Evolutionary conservation across 495 filamentous ascomycete species (phyloP), one percentile per base, ranked within the genome.

Genomic region (Penicillium soppii): DNA sequence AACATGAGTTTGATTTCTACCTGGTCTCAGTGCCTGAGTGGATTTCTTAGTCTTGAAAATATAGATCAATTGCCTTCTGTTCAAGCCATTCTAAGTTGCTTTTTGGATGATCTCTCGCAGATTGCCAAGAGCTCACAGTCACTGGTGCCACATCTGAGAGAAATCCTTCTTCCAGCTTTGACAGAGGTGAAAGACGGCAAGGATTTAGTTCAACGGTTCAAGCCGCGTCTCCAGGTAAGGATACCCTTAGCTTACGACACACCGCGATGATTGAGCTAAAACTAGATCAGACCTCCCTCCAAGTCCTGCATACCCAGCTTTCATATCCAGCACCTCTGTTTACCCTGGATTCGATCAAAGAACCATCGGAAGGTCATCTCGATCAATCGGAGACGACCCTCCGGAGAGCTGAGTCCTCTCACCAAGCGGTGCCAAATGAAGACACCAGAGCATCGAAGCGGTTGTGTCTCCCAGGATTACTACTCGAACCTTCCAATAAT

Each of bases 21-120:
- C 6, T 63, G 69, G 51, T 46, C 63, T 37, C 67, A 69, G 57
- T 62, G 57, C 19, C 32, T 77, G n/a, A 53, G 50, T 6, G 59
- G 63, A 3, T 54, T 71, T 19, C 44, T 74, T 12, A 36, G 43
- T 6, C 48, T 59, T 17, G 48, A 58, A 17, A 45, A 52, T 16
- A 38, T 65, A 17, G 32, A 30, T 25, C 55, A 51, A 30, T 26
- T 62, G 20, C 43, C 63, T 27, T 26, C 41, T 22, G 35, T 73
- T 22, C 70, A 74, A 30, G 35, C 47, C 12, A 54, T 56, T 10
- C n/a, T 75, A 25, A 53, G 55, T 43, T 36, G 58, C 20, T 61
- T 58, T 40, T 36, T 77, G 27, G 58, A 69, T 41, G 55, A 57
- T 22, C 27, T 65, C 7, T 26, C 42, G 20, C 30, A 61, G 16